Evolutionary conservation across 202 grass and related monocot species (phyloP), one percentile per base, ranked within the genome.

Genomic region (Miscanthus sacchariflorus): DNA sequence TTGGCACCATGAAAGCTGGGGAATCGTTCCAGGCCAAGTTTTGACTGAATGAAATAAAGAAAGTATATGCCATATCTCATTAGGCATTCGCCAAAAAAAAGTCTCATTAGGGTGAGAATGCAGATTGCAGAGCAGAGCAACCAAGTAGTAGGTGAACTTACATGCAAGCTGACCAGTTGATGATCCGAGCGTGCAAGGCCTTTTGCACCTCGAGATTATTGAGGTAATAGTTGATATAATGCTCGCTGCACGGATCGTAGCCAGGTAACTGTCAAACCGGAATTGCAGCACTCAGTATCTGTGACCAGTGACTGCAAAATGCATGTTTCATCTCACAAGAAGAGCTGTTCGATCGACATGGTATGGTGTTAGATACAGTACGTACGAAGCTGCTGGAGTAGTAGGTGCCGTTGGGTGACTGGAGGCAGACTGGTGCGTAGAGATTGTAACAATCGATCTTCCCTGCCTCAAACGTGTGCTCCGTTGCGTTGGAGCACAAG

Each of bases 181-280:
- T 89, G 11, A 45, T 9, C n/a, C 90, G 75, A 13, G 87, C 90
- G 42, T 95, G 91, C 81, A 95, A 50, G 48, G 94, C 94, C 17
- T 65, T 21, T 43, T 95, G 68, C 81, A 93, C 94, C 19, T 76
- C 75, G 23, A 18, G 74, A 40, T 73, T 74, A 59, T 93, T 91
- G 2, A 95, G n/a, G 46, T 95, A 95, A 0, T 43, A 2, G 43
- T n/a, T 0, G 42, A 90, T 42, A 67, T 89, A 91, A 21, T 42
- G 2, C 36, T 86, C 23, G 28, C 61, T 78, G 79, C 94, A 95
- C 15, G 91, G 89, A 56, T 96, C 87, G 7, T 90, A 90, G 10
- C 83, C 94, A 8, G 79, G 72, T 14, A 84, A 45, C 23, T 92
- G 82, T 25, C 9, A 38, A n/a, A 7, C 54, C 25, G 9, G 87